phyloP scores from a whole-genome alignment of 1,139 yeast species.

The Taphrina flavorubra region DNA sequence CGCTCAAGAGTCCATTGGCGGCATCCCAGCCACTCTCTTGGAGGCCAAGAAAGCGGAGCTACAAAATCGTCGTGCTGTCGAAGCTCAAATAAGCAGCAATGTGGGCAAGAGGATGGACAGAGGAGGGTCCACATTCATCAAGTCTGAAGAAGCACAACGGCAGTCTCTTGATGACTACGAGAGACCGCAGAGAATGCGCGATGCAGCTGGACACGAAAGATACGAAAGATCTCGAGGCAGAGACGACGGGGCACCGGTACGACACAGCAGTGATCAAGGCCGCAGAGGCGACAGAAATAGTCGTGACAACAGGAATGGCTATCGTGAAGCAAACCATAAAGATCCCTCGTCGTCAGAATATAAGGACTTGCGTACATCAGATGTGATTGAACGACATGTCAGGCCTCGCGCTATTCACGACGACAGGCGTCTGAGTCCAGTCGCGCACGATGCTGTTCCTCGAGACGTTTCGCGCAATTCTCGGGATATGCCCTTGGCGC shows the following conservation, averaged over 20 bases:
- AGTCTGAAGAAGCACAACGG: conserved; percentile 4
- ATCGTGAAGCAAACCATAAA: not conserved
- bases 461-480: not conserved
- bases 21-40: conserved; percentile 48
- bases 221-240: not conserved
- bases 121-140: not conserved
- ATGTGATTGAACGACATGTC: not conserved
- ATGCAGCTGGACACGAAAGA: not conserved
- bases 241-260: not conserved
- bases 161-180: conserved; percentile 27
- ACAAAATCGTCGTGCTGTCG: conserved; percentile 22
- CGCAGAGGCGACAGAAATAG: not conserved
- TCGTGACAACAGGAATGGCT: not conserved
- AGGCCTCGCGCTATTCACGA: not conserved
- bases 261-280: not conserved
- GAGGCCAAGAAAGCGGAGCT: conserved; percentile 47
- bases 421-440: conserved; percentile 11
- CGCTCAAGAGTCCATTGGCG: conserved; percentile 48
- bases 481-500: not conserved
- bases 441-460: not conserved
- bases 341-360: not conserved
- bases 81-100: not conserved
- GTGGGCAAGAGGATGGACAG: conserved; percentile 11
- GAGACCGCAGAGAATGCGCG: conserved; percentile 17
- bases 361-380: not conserved